Evolutionary conservation across 768 basidiomycete genomes (phyloP).

Genomic region (Wakefieldia striispora): DNA sequence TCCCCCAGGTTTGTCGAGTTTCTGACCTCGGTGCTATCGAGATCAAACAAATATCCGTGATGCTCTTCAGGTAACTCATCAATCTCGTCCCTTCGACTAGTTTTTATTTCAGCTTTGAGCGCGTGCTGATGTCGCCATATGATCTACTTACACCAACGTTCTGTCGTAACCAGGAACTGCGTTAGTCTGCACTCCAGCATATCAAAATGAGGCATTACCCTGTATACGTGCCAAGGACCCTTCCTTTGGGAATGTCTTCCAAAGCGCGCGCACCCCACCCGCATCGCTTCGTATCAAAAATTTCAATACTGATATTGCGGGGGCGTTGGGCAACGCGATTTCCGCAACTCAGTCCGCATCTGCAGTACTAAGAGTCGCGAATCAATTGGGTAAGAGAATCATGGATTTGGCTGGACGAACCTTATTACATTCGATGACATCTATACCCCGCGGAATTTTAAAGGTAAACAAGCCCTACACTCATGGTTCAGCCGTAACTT

Average conservation of each 20-base stretch:
- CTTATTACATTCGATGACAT: slow-evolving; percentile 67
- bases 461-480: slow-evolving; percentile 51
- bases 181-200: slow-evolving; percentile 1
- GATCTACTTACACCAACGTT: slow-evolving; percentile 42
- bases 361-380: slow-evolving; percentile 38
- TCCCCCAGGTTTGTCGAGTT: slow-evolving; percentile 31
- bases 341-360: slow-evolving; percentile 43
- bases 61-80: slow-evolving; percentile 34
- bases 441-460: slow-evolving; percentile 38
- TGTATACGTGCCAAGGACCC: slow-evolving; percentile 65
- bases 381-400: neutral
- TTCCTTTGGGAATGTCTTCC: slow-evolving; percentile 43
- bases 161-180: slow-evolving; percentile 27
- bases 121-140: neutral
- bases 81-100: slow-evolving; percentile 45
- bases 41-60: slow-evolving; percentile 56
- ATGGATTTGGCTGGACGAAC: slow-evolving; percentile 30
- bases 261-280: slow-evolving; percentile 69
- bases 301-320: slow-evolving; percentile 53
- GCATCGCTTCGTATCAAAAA: slow-evolving; percentile 59
- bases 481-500: neutral
- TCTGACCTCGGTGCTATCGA: slow-evolving; percentile 53
- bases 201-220: slow-evolving; percentile 44
- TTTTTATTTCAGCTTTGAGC: neutral
- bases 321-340: slow-evolving; percentile 65